A percentile compares a stretch with the other conserved stretches of the same genome.
Conservation (phyloP, 2,329 filamentous ascomycete genomes). For the Cladosporium sp. region DNA sequence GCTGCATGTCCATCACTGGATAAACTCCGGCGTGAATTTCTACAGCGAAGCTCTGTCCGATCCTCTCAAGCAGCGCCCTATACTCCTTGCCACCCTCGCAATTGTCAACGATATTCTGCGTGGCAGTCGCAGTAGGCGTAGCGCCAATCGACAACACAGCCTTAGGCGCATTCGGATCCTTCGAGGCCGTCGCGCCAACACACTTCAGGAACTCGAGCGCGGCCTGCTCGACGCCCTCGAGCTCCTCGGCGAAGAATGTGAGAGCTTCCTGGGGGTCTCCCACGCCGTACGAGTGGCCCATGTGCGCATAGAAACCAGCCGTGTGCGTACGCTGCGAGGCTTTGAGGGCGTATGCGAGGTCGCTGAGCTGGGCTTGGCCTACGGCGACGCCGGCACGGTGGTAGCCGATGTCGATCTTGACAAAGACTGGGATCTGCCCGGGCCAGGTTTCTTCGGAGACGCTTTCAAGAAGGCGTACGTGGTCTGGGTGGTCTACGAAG, state of each 20-base stretch:
- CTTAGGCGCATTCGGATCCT: constrained; percentile 29
- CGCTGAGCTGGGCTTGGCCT: constrained; percentile 48
- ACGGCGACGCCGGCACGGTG: constrained; percentile 68
- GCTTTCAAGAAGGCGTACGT: constrained; percentile 56
- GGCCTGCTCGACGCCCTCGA: constrained; percentile 55
- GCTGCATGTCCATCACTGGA: constrained; percentile 74
- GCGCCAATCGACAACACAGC: constrained; percentile 71
- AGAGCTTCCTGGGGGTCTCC: constrained; percentile 61
- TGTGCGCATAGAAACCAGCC: constrained; percentile 71
- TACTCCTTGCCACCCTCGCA: constrained; percentile 38
- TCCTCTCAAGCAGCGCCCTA: constrained; percentile 38
- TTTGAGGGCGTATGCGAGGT: constrained; percentile 53
- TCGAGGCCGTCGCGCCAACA: constrained; percentile 24
- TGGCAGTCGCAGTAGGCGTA: constrained; percentile 70
- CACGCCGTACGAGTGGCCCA: constrained; percentile 68
- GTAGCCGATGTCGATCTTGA: constrained; percentile 76
- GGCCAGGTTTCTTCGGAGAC: constrained; percentile 47
- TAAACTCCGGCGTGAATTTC: constrained; percentile 80
- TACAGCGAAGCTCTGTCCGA: constrained; percentile 46
- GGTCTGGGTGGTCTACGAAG: constrained; percentile 69
- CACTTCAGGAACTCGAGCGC: constrained; percentile 40
- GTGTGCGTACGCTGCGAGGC: constrained; percentile 50
- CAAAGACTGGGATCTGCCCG: constrained; percentile 58
- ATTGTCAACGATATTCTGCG: constrained; percentile 59
- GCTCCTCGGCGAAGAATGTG: constrained; percentile 60